phyloP scores from a whole-genome alignment of 768 basidiomycete species.

The Roridomyces roridus region DNA sequence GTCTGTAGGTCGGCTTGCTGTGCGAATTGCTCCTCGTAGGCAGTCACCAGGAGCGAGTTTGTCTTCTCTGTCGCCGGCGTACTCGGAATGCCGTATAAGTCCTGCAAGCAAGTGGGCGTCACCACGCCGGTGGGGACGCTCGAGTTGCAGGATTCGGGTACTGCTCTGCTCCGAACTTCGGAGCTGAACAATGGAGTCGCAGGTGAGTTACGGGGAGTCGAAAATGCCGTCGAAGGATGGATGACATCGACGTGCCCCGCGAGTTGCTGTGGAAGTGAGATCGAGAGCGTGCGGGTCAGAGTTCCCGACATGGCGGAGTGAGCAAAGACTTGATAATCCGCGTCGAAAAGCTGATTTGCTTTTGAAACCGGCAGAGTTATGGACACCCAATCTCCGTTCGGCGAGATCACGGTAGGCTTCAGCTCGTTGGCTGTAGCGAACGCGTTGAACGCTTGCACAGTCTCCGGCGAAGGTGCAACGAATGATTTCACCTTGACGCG shows the following conservation, averaged over 20 bases:
- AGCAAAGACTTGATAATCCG: background rate
- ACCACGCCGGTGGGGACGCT: background rate
- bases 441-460: background rate
- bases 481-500: background rate
- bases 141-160: constrained; percentile 4
- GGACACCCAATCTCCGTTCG: constrained; percentile 3
- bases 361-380: constrained; percentile 3
- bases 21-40: constrained; percentile 1
- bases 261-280: constrained; percentile 8
- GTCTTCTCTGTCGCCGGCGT: background rate
- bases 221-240: constrained; percentile 1
- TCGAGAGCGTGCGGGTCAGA: constrained; percentile 2
- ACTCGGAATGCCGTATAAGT: background rate
- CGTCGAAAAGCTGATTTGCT: constrained; percentile 6
- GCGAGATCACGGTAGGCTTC: background rate
- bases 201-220: background rate
- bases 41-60: constrained; percentile 6
- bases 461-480: background rate
- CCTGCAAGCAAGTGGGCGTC: constrained; percentile 6
- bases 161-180: too few relatives aligned
- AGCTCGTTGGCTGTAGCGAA: constrained; percentile 3
- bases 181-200: too few relatives aligned
- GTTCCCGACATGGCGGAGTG: background rate
- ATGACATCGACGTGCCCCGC: constrained; percentile 10
- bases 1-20: background rate